Conservation (phyloP, 1,139 yeast species). For the Entelexis paramagnoliae region DNA sequence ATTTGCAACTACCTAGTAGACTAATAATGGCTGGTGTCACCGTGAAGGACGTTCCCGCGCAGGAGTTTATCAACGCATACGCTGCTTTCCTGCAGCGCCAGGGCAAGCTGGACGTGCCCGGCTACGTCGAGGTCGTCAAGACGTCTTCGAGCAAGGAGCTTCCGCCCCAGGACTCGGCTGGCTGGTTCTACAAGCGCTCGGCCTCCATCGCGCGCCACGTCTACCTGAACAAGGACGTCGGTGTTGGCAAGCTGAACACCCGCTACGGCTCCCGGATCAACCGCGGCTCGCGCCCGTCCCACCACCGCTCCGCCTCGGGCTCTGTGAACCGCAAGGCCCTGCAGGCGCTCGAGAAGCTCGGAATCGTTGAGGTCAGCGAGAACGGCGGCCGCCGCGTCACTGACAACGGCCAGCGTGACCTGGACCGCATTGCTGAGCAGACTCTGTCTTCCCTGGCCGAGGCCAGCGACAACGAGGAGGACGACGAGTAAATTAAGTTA, state of each 20-base stretch:
- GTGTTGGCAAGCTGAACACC: constrained; percentile 98
- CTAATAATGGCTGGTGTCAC: constrained; percentile 87
- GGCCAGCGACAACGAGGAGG: constrained; percentile 37
- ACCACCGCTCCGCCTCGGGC: constrained; percentile 98
- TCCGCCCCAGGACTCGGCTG: constrained; percentile 99
- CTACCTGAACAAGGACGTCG: constrained; percentile 98
- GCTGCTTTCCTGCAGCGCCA: constrained; percentile 99
- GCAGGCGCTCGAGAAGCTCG: constrained; percentile 97
- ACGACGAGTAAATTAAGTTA: constrained; percentile 23
- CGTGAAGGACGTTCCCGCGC: constrained; percentile 99
- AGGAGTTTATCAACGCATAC: constrained; percentile 98
- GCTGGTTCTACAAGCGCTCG: constrained; percentile 99
- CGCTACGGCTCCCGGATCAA: constrained; percentile 98
- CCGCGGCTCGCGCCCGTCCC: constrained; percentile 99
- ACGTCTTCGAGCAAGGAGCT: constrained; percentile 98
- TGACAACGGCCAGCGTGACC: constrained; percentile 99
- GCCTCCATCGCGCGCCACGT: constrained; percentile 99
- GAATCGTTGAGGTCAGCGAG: constrained; percentile 91
- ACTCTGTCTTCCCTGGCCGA: constrained; percentile 89
- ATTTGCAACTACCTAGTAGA: background rate
- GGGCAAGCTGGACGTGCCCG: constrained; percentile 99
- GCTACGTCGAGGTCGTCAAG: constrained; percentile 99
- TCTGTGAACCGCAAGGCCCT: constrained; percentile 97
- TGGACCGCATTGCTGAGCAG: constrained; percentile 99
- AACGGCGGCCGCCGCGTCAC: constrained; percentile 99